phyloP scores from a whole-genome alignment of 495 filamentous ascomycete genomes.

The Terfezia boudieri region DNA sequence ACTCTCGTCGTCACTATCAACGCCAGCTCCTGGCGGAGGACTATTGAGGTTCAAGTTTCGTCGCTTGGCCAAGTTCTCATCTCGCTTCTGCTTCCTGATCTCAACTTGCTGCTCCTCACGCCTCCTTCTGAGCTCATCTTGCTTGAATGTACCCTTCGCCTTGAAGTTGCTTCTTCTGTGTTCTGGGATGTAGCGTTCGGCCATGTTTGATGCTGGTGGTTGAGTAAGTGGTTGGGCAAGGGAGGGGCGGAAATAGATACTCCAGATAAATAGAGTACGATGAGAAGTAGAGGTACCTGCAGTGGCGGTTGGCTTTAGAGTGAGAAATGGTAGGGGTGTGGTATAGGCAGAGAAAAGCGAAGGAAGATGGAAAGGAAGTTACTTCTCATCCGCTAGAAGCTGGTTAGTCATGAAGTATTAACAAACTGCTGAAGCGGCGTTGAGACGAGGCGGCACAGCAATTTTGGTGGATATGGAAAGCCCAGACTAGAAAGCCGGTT shows the following conservation, averaged over 20 bases:
- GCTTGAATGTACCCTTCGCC: conserved; percentile 94
- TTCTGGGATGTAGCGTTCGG: conserved; percentile 97
- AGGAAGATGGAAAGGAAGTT: background rate
- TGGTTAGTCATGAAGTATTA: background rate
- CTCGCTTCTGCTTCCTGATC: conserved; percentile 91
- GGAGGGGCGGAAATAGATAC: background rate
- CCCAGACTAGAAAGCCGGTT: no score
- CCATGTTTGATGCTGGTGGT: conserved; percentile 37
- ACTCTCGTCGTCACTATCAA: conserved; percentile 93
- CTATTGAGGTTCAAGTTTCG: conserved; percentile 67
- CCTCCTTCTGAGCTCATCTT: conserved; percentile 92
- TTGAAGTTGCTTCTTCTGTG: conserved; percentile 98
- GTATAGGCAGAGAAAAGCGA: background rate
- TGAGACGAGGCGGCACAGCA: no score
- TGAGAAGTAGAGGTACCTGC: background rate
- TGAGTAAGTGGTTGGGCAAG: background rate
- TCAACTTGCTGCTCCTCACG: conserved; percentile 98
- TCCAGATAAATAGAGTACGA: background rate
- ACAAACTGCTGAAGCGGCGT: no score
- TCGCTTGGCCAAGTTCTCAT: conserved; percentile 95
- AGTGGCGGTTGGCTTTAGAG: background rate
- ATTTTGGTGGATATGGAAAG: no score
- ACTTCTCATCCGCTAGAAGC: background rate
- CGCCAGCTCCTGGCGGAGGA: conserved; percentile 64
- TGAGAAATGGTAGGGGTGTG: background rate